These are phyloP conservation scores for Colletotrichum sp. DNA, from an alignment of 2,329 filamentous ascomycete species.

Conservation along the genomic window DNA sequence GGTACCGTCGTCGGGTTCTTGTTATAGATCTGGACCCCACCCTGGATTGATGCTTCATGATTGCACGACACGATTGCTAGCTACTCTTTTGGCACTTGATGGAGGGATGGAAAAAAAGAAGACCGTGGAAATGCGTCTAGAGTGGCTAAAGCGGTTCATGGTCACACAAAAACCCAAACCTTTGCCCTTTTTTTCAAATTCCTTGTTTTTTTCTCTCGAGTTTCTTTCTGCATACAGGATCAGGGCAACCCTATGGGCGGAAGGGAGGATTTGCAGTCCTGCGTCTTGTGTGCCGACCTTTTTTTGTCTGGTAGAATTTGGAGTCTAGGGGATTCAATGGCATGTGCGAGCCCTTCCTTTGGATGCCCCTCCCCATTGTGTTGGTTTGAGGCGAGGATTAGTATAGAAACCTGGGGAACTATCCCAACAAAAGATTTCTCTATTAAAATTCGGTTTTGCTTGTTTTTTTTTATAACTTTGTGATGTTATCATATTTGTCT, in stretches of 20 bases:
- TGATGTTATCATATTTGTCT: neutral
- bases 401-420: constrained; percentile 17
- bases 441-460: neutral
- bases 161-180: neutral
- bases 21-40: constrained; percentile 3
- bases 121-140: constrained; percentile 4
- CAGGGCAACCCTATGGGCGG: constrained; percentile 18
- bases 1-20: constrained; percentile 5
- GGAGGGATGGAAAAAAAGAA: neutral
- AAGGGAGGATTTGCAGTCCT: constrained; percentile 6
- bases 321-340: constrained; percentile 14
- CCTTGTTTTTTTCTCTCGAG: neutral
- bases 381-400: constrained; percentile 16
- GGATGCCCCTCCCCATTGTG: constrained; percentile 15
- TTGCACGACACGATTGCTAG: constrained; percentile 17
- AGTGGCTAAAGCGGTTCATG: constrained; percentile 9
- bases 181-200: neutral
- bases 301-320: constrained; percentile 16
- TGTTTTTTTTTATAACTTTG: constrained; percentile 20
- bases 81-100: constrained; percentile 14
- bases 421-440: constrained; percentile 4
- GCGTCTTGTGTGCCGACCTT: constrained; percentile 5
- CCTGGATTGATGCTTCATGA: constrained; percentile 21
- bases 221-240: constrained; percentile 21
- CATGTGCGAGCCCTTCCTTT: constrained; percentile 11